Evolutionary conservation across 2,329 filamentous ascomycete species (phyloP).

Genomic region (Byssochlamys sp.): DNA sequence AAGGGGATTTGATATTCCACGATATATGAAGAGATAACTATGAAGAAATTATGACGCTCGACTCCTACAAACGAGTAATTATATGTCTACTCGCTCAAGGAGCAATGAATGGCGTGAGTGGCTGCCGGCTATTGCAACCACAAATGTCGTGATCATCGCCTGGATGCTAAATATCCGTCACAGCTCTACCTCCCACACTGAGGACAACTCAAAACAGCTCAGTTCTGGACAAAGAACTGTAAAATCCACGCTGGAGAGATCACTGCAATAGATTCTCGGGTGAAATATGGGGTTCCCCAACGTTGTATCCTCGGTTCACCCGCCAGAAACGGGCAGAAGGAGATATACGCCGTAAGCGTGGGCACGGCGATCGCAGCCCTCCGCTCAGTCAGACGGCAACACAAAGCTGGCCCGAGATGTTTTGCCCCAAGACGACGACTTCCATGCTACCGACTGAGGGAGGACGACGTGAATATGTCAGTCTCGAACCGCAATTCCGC

Average conservation of each 20-base stretch:
- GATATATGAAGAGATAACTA: no score
- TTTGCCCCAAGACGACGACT: background rate
- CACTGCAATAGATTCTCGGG: background rate
- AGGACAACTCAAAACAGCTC: background rate
- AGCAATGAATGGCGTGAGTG: background rate
- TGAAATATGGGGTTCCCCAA: conserved; percentile 6
- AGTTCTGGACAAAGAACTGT: background rate
- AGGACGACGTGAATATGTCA: conserved; percentile 19
- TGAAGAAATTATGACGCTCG: no score
- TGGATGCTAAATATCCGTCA: background rate
- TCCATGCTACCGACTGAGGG: background rate
- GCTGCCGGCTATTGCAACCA: background rate
- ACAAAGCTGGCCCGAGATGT: background rate
- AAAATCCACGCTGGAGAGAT: background rate
- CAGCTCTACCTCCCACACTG: background rate
- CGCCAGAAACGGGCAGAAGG: conserved; percentile 29
- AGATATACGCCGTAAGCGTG: conserved; percentile 38
- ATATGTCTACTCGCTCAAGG: no score
- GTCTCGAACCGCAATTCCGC: conserved; percentile 17
- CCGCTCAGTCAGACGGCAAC: background rate
- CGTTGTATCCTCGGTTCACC: conserved; percentile 2
- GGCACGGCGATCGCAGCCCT: conserved; percentile 23
- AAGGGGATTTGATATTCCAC: no score
- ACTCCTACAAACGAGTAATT: no score
- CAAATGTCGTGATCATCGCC: background rate